Evolutionary conservation across 768 basidiomycete species (phyloP), one percentile per base, ranked within the genome.

Genomic region (Auriscalpium microsporum): DNA sequence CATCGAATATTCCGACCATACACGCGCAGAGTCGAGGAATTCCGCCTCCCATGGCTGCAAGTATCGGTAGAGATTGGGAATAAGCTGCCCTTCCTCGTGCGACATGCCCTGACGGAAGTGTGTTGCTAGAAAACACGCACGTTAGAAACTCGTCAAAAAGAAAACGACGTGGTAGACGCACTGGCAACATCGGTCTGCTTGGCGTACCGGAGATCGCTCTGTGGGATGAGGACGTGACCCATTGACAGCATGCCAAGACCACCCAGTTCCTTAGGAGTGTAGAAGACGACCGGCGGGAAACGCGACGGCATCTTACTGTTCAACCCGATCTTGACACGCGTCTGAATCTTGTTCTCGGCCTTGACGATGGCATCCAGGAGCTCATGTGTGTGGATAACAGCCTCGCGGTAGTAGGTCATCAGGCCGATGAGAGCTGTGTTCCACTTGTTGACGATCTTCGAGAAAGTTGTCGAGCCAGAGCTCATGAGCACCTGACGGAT

Each of bases 81-180:
- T 98, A 34, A 98, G 79, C 65, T 94, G 89, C 64, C 92, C 91
- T 64, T 93, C 90, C 65, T 93, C 90, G 55, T 94, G 92, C 11
- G 90, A 88, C 95, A 97, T 96, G 67, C 96, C 96, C 56, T 95
- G 92, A 64, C 96, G 88, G 92, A 98, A 99, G 72, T 99, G 95
- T 5, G 94, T 94, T 57, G 97, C 94, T 85, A 56, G 14, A 50
- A 50, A 23, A n/a, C n/a, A 38, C n/a, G 33, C n/a, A 28, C 48
- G 28, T 6, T 44, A 57, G 3, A 63, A 33, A 9, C 45, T 42
- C 10, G 17, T 23, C n/a, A 46, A 45, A n/a, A 48, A 50, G 42
- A 23, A 23, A 57, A 4, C 35, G 9, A 46, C 14, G 51, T 19
- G 34, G 38, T 16, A 21, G 8, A 66, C 75, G 45, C 58, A 80